Evolutionary conservation across 1,284 basidiomycete genomes (phyloP), one percentile per base, ranked within the genome.

Genomic region (Malassezia japonica): DNA sequence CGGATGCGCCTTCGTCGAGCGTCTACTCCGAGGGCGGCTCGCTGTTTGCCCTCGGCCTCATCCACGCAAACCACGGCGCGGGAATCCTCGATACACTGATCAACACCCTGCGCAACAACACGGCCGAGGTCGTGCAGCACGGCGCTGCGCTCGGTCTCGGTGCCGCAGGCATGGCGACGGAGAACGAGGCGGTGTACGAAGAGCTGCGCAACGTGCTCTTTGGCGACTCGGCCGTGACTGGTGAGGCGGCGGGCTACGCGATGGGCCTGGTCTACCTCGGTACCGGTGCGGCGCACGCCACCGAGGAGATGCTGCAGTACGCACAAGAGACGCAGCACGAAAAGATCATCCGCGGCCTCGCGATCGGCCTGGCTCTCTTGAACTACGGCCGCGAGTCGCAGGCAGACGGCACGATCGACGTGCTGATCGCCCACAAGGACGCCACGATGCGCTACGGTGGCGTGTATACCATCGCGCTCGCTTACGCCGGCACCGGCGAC

Each of bases 291-390:
- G 59, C 62, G 42, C 54, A 58, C n/a, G 69, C 68, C 3, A 65
- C 69, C 20, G 69, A 71, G 38, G 70, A 72, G 59, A 72, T 72
- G 70, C 59, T 72, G 13, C 66, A 70, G 59, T 72, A 72, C 46
- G 70, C 70, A 1, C 70, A 71, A 52, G 70, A 72, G 53, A 72
- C 70, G 35, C 66, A 69, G 60, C 70, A 72, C 56, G 69, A 72
- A 37, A 72, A 72, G 59, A 72, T 72, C 60, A 71, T 70, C 41
- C 68, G 70, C 31, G 70, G 70, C 50, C 61, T 72, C 15, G 70
- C 70, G 41, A 65, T 72, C 32, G 70, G 70, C 40, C 59, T 71
- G 39, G 63, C 69, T n/a, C 58, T 72, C 21, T 57, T 72, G 44
- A 64, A 67, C 49, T 72, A 72, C 51, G 70, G 70, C n/a, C 62